Evolutionary conservation across 192 early-diverging fungal species (phyloP).

Genomic region (Podila epicladia): DNA sequence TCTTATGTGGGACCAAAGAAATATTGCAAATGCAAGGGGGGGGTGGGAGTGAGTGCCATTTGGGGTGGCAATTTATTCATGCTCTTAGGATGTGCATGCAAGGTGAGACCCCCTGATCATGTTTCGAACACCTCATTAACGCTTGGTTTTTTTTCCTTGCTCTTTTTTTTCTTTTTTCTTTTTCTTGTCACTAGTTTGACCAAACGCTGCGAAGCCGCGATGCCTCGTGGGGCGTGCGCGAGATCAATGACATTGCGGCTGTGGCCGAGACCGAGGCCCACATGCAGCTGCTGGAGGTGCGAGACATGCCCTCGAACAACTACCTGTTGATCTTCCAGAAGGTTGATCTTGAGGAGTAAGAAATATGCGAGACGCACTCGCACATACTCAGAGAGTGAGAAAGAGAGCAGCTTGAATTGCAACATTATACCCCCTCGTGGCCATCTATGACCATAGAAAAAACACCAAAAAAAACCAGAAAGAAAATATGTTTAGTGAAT

Average conservation of each 20-base stretch:
- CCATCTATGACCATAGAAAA: not conserved
- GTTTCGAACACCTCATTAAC: not conserved
- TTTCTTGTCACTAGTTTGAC: conserved; percentile 20
- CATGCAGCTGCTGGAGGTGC: conserved; percentile 1
- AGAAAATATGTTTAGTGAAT: not conserved
- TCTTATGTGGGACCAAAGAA: not conserved
- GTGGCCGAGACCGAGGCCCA: conserved; percentile 5
- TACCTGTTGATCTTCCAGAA: conserved; percentile 29
- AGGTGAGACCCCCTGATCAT: too few relatives aligned
- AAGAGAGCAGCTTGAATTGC: not conserved
- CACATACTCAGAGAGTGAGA: not conserved
- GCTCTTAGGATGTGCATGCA: too few relatives aligned
- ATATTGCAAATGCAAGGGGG: not conserved
- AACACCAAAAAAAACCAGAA: not conserved
- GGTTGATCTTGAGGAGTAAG: conserved; percentile 6
- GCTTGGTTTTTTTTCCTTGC: not conserved
- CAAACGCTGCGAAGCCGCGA: conserved; percentile 20
- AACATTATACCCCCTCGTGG: too few relatives aligned
- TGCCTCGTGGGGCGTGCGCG: conserved; percentile 22
- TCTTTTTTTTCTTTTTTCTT: not conserved
- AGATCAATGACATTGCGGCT: conserved; percentile 19
- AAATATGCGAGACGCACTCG: not conserved
- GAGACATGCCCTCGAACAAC: conserved; percentile 36
- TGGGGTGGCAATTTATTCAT: too few relatives aligned
- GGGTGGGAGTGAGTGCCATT: too few relatives aligned